Evolutionary conservation across 2,329 filamentous ascomycete genomes (phyloP), one percentile per base, ranked within the genome.

Genomic region (Ceratocystis harringtonii): DNA sequence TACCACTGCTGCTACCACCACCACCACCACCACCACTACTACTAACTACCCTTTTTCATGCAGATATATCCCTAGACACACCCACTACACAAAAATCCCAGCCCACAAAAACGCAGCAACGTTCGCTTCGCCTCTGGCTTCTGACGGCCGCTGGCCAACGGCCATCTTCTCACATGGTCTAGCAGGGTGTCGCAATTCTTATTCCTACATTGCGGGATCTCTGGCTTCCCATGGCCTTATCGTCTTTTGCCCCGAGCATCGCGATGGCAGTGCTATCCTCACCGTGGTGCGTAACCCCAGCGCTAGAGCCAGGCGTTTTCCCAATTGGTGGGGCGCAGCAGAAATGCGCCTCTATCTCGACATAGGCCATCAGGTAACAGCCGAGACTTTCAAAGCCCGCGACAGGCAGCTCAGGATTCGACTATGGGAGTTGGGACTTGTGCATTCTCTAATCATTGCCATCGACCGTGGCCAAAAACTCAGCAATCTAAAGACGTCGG

Each of bases 121-220:
- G 5, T 74, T 92, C 6, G 79, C 85, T 72, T 67, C 77, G 67
- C 71, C 83, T 67, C 71, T 76, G 10, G 75, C 78, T 2, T 71
- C 77, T 3, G 75, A 77, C 67, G 76, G 78, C 65, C 78, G 84
- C 76, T 94, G 89, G 87, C 90, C 90, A 0, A 87, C 90, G 0
- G 85, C 90, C 77, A 79, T 95, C 68, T 95, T 95, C 75, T 94
- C 89, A 1, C 90, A 95, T 72, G 90, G 90, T 0, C 79, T 95
- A 1, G 90, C 88, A 45, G 90, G 90, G 45, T 86, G 84, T 67
- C 82, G 89, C 69, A 94, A 94, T 71, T 84, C 89, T 10, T 95
- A 95, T 76, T 92, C 89, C n/a, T 87, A 92, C 71, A 76, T 95
- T 28, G 86, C 82, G 19, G 88, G 88, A 17, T 89, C 88, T 0